A percentile compares a stretch with the other conserved stretches of the same genome.
Evolutionary conservation across 768 basidiomycete genomes (phyloP).

Genomic region (Naganishia vaughanmartiniae): DNA sequence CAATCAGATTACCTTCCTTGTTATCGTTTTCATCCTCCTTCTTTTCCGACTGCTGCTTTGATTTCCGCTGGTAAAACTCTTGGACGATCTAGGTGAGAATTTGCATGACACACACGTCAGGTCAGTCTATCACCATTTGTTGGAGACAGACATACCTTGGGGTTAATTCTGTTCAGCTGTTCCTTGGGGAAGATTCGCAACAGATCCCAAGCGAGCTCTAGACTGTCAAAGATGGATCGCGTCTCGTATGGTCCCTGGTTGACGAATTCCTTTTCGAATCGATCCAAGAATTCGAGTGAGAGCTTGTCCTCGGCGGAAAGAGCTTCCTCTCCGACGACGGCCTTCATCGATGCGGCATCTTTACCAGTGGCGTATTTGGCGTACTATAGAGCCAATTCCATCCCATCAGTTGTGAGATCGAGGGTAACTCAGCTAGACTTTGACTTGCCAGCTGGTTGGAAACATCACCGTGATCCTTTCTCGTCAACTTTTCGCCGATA

Average conservation of each 20-base stretch:
- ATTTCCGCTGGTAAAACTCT: slow-evolving; percentile 85
- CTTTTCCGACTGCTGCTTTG: slow-evolving; percentile 32
- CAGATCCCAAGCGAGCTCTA: slow-evolving; percentile 94
- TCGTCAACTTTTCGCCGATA: slow-evolving; percentile 92
- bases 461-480: slow-evolving; percentile 98
- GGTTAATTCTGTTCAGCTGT: slow-evolving; percentile 94
- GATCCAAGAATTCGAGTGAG: slow-evolving; percentile 93
- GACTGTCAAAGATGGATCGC: slow-evolving; percentile 91
- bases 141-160: slow-evolving; percentile 58
- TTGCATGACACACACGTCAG: neutral
- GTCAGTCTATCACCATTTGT: neutral
- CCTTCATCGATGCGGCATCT: slow-evolving; percentile 97
- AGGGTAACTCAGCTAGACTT: neutral
- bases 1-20: slow-evolving; percentile 34
- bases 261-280: slow-evolving; percentile 96
- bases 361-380: slow-evolving; percentile 97
- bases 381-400: slow-evolving; percentile 60
- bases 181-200: slow-evolving; percentile 98
- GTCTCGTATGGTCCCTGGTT: slow-evolving; percentile 87
- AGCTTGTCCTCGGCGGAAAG: slow-evolving; percentile 91
- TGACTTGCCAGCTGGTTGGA: slow-evolving; percentile 88
- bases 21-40: slow-evolving; percentile 35
- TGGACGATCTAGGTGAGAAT: slow-evolving; percentile 62
- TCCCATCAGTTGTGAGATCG: slow-evolving; percentile 27
- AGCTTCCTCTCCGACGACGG: slow-evolving; percentile 98